Evolutionary conservation across 2,329 filamentous ascomycete genomes (phyloP).

Genomic region (Pleurostoma richardsiae): DNA sequence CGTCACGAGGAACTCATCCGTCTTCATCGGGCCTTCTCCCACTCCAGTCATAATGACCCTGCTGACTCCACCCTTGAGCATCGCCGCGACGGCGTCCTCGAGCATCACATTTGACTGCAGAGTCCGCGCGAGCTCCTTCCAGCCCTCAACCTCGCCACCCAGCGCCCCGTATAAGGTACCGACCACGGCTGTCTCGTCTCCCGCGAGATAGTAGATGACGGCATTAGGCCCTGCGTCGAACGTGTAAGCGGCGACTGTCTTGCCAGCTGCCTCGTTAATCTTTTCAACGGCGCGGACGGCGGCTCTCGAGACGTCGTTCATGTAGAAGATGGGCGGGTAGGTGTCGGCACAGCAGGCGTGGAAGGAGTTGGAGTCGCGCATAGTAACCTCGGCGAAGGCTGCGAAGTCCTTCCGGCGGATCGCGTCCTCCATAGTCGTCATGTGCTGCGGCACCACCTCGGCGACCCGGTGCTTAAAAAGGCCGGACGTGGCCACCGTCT

Average conservation of each 20-base stretch:
- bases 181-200: conserved; percentile 67
- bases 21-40: conserved; percentile 80
- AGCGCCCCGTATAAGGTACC: conserved; percentile 72
- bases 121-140: conserved; percentile 55
- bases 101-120: conserved; percentile 52
- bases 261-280: conserved; percentile 76
- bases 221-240: conserved; percentile 97
- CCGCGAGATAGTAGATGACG: conserved; percentile 89
- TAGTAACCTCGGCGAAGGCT: conserved; percentile 83
- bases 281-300: conserved; percentile 85
- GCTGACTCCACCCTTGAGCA: conserved; percentile 74
- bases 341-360: conserved; percentile 94
- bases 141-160: conserved; percentile 57
- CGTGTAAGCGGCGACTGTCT: conserved; percentile 85
- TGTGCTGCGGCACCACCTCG: conserved; percentile 74
- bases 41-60: conserved; percentile 89
- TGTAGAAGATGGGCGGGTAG: conserved; percentile 95
- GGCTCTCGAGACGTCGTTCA: conserved; percentile 88
- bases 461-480: conserved; percentile 75
- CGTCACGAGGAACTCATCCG: conserved; percentile 70
- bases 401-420: conserved; percentile 76
- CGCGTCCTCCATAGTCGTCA: conserved; percentile 80
- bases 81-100: conserved; percentile 58
- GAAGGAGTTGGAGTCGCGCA: conserved; percentile 96
- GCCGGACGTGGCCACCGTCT: conserved; percentile 86